Evolutionary conservation across 805 yeast species (phyloP), one percentile per base, ranked within the genome.

Genomic region (Candida sakaeoensis): DNA sequence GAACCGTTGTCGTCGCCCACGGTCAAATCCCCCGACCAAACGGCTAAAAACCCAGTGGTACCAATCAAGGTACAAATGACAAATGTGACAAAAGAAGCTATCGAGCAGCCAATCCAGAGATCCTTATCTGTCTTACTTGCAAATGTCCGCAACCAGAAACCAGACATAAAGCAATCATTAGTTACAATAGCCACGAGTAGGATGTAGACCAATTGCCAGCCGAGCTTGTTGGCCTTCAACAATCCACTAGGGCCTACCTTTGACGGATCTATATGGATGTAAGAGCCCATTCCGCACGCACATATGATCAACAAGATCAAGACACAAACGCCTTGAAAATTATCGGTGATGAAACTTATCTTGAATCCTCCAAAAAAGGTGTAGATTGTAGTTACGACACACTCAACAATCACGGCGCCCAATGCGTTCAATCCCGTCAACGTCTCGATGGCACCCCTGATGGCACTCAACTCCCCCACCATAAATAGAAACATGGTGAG

Each of bases 131-230:
- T 67, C 47, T 77, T 78, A 5, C 95, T 82, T 5, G 98, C 95
- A 68, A 90, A 90, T 1, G 98, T 86, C 54, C 98, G 73, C 45
- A 90, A 66, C 98, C 98, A 90, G 59, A 90, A 89, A 0, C 96
- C 96, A 23, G 95, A 77, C 72, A 90, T 66, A 62, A 90, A 90
- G 57, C 90, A 79, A 57, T 88, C 96, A 54, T 90, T 90, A 24
- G 96, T 85, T 41, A 88, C 75, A 54, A 90, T 85, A 19, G 97
- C 96, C 23, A 90, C 82, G 6, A 82, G 75, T 48, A 90, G 68
- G 47, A 90, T 89, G 57, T 88, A 90, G 24, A 90, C 58, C 47
- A 90, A 73, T 70, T 88, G 93, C 95, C 96, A 89, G 13, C 96
- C 95, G 28, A 89, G 68, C 48, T 75, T 76, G 54, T 79, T 82